Evolutionary conservation across 768 basidiomycete genomes (phyloP).

Genomic region (Jaapia argillacea): DNA sequence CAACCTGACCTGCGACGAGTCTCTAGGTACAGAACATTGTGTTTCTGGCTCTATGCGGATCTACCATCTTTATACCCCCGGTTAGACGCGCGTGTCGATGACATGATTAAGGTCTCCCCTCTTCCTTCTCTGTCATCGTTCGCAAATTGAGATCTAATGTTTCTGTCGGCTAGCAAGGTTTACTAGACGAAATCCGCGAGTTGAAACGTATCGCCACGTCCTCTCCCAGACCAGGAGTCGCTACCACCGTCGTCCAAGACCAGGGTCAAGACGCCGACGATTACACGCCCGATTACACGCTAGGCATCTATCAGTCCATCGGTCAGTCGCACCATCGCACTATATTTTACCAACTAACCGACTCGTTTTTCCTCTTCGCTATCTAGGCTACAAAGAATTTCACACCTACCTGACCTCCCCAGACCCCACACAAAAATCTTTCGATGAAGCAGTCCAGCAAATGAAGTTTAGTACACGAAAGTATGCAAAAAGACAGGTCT

Average conservation of each 20-base stretch:
- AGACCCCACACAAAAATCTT: conserved; percentile 28
- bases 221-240: too few species aligned
- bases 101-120: conserved; percentile 71
- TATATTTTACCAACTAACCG: not conserved
- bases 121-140: conserved; percentile 2
- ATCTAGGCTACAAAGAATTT: conserved; percentile 88
- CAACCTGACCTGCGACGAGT: conserved; percentile 2
- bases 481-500: conserved; percentile 86
- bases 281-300: conserved; percentile 71
- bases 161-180: conserved; percentile 44
- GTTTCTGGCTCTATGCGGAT: conserved; percentile 86
- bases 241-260: conserved; percentile 5
- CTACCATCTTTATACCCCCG: conserved; percentile 51
- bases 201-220: conserved; percentile 24
- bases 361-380: conserved; percentile 6
- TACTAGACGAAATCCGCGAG: conserved; percentile 67
- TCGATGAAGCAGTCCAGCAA: conserved; percentile 49
- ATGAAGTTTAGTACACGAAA: conserved; percentile 86
- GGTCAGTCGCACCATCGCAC: too few species aligned
- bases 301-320: conserved; percentile 92
- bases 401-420: conserved; percentile 46
- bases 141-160: not conserved
- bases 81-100: conserved; percentile 73
- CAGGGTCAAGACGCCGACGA: too few species aligned
- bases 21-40: conserved; percentile 70